These are phyloP conservation scores for Fusarium sp. DNA, from an alignment of 2,329 filamentous ascomycete genomes.

Conservation along the genomic window DNA sequence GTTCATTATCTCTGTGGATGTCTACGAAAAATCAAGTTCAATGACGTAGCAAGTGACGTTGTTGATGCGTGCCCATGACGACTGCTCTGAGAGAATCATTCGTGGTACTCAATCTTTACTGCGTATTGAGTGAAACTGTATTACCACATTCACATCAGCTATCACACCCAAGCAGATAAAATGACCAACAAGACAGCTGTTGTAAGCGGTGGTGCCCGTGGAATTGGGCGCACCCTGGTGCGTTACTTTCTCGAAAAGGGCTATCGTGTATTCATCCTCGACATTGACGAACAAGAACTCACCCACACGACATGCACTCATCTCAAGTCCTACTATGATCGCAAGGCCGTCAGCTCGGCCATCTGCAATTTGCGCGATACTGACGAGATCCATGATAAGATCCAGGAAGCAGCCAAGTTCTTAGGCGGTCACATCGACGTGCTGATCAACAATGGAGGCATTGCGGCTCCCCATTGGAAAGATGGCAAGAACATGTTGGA, in stretches of 20 bases:
- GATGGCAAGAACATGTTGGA: slow-evolving; percentile 23
- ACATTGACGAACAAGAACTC: slow-evolving; percentile 23
- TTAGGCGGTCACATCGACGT: slow-evolving; percentile 4
- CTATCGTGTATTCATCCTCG: slow-evolving; percentile 20
- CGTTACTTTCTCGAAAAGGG: slow-evolving; percentile 21
- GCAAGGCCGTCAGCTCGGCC: background rate
- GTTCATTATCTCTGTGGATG: too few relatives aligned
- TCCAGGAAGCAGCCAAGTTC: slow-evolving; percentile 23
- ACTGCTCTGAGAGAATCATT: background rate
- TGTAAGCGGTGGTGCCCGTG: slow-evolving; percentile 18
- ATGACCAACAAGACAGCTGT: slow-evolving; percentile 12
- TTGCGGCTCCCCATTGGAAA: slow-evolving; percentile 24
- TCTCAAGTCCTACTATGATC: slow-evolving; percentile 19
- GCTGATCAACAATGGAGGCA: slow-evolving; percentile 27
- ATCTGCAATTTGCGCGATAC: slow-evolving; percentile 8
- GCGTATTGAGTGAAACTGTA: rapidly evolving
- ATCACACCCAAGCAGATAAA: background rate
- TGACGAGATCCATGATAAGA: slow-evolving; percentile 5
- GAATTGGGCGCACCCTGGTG: slow-evolving; percentile 10
- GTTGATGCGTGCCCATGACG: slow-evolving; percentile 18
- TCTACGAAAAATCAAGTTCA: rapidly evolving
- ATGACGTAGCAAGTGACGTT: slow-evolving; percentile 29
- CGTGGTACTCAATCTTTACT: rapidly evolving
- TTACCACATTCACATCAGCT: background rate
- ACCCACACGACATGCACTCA: slow-evolving; percentile 7